Evolutionary conservation across 441 rosid species (phyloP).

Genomic region (Erodium chrysanthum): DNA sequence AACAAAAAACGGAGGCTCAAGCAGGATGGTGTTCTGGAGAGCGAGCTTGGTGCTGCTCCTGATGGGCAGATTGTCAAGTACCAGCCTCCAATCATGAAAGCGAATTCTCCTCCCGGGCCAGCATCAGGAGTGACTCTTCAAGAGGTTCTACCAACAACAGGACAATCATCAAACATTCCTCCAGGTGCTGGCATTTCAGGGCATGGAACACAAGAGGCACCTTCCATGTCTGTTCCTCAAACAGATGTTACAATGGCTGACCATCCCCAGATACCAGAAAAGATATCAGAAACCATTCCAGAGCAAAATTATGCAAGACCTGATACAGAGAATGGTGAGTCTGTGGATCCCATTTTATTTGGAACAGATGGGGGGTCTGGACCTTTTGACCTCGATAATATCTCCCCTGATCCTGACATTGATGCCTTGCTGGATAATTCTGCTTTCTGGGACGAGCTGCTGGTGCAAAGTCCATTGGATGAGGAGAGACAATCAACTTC

Average conservation of each 20-base stretch:
- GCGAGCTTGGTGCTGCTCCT: slow-evolving; percentile 32
- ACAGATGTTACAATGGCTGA: slow-evolving; percentile 37
- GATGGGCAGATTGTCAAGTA: slow-evolving; percentile 88
- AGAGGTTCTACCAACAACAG: slow-evolving; percentile 56
- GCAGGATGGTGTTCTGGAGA: slow-evolving; percentile 47
- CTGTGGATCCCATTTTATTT: slow-evolving; percentile 37
- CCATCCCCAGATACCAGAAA: slow-evolving; percentile 37
- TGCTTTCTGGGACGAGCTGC: slow-evolving; percentile 46
- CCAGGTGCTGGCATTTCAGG: slow-evolving; percentile 27
- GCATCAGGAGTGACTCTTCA: slow-evolving; percentile 60
- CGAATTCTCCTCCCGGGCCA: slow-evolving; percentile 31
- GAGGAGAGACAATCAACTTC: slow-evolving; percentile 52
- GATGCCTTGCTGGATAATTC: slow-evolving; percentile 49
- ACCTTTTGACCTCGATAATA: slow-evolving; percentile 39
- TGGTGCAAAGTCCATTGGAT: slow-evolving; percentile 40
- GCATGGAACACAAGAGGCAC: slow-evolving; percentile 26
- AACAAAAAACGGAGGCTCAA: slow-evolving; percentile 77
- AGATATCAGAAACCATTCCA: slow-evolving; percentile 37
- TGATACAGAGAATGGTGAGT: slow-evolving; percentile 30
- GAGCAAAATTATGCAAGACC: slow-evolving; percentile 33
- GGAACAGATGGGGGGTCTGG: slow-evolving; percentile 28
- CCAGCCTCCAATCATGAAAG: slow-evolving; percentile 55
- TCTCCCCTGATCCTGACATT: slow-evolving; percentile 48
- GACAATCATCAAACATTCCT: slow-evolving; percentile 26
- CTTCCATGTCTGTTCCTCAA: slow-evolving; percentile 31